Evolutionary conservation across 192 early-diverging fungal genomes (phyloP).

Genomic region (Obelidium mucronatum): DNA sequence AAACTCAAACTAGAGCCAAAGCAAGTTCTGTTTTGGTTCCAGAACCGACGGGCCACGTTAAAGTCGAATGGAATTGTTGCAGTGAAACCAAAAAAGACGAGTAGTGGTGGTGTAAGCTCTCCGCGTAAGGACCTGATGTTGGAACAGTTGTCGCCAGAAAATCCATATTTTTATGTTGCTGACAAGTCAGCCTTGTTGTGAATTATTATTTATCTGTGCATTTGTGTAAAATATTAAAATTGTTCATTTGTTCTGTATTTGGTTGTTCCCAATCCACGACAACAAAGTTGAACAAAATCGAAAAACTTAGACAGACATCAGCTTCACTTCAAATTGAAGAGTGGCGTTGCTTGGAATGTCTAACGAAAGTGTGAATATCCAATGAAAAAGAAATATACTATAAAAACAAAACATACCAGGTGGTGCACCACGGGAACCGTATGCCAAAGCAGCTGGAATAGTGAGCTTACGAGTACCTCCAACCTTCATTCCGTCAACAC

Average conservation of each 20-base stretch:
- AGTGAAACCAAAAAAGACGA: constrained; percentile 13
- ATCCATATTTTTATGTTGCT: constrained; percentile 10
- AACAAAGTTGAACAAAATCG: too few species aligned
- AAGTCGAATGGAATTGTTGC: too few species aligned
- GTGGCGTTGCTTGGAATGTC: constrained; percentile 69
- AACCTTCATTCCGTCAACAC: constrained; percentile 84
- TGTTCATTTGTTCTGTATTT: too few species aligned
- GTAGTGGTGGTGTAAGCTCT: too few species aligned
- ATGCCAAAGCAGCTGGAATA: constrained; percentile 81
- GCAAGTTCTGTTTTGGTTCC: constrained; percentile 97
- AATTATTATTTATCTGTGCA: too few species aligned
- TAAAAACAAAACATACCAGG: too few species aligned
- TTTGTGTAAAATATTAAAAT: too few species aligned
- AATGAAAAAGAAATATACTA: neutral
- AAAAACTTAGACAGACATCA: constrained; percentile 56
- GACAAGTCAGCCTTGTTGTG: neutral
- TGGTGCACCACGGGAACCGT: constrained; percentile 83
- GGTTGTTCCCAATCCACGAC: too few species aligned
- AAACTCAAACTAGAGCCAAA: constrained; percentile 88
- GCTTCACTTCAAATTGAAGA: constrained; percentile 90
- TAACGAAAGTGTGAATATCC: too few species aligned
- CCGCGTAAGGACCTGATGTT: neutral
- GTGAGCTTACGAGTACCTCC: constrained; percentile 91
- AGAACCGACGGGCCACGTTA: constrained; percentile 75
- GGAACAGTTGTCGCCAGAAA: neutral